Evolutionary conservation across 768 basidiomycete species (phyloP).

Genomic region (Lepiota venenata): DNA sequence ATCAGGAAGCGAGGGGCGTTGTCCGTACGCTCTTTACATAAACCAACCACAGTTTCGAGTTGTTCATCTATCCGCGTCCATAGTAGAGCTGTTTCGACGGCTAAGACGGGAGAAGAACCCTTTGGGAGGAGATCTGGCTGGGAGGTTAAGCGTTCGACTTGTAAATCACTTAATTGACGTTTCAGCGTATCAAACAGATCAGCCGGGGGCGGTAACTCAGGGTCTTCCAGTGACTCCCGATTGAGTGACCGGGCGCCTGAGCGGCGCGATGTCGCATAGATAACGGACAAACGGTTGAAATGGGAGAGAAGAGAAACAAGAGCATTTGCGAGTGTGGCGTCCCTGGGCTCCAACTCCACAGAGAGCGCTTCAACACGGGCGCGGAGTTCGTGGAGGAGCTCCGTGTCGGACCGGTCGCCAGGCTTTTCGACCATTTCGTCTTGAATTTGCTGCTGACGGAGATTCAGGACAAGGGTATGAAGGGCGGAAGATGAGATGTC

Average conservation of each 20-base stretch:
- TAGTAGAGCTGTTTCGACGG: constrained; percentile 59
- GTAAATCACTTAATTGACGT: constrained; percentile 66
- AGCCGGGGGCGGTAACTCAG: constrained; percentile 24
- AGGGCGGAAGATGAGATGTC: constrained; percentile 49
- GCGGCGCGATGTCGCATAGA: constrained; percentile 27
- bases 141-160: constrained; percentile 49
- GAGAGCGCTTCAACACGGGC: constrained; percentile 48
- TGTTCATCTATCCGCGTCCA: constrained; percentile 77
- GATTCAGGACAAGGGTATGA: constrained; percentile 58
- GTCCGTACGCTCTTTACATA: constrained; percentile 62
- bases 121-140: constrained; percentile 32
- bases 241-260: constrained; percentile 13
- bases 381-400: constrained; percentile 58
- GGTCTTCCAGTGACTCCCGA: constrained; percentile 5
- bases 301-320: constrained; percentile 69
- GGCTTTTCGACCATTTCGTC: constrained; percentile 46
- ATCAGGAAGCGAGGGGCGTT: constrained; percentile 23
- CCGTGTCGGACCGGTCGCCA: constrained; percentile 37
- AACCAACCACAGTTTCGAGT: constrained; percentile 60
- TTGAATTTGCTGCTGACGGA: constrained; percentile 45
- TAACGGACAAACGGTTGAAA: constrained; percentile 57
- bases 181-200: constrained; percentile 60
- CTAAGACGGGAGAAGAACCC: constrained; percentile 42
- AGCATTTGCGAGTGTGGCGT: constrained; percentile 62
- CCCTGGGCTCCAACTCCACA: constrained; percentile 39